Conservation (phyloP, 768 basidiomycete species). For the Boletus sp. region DNA sequence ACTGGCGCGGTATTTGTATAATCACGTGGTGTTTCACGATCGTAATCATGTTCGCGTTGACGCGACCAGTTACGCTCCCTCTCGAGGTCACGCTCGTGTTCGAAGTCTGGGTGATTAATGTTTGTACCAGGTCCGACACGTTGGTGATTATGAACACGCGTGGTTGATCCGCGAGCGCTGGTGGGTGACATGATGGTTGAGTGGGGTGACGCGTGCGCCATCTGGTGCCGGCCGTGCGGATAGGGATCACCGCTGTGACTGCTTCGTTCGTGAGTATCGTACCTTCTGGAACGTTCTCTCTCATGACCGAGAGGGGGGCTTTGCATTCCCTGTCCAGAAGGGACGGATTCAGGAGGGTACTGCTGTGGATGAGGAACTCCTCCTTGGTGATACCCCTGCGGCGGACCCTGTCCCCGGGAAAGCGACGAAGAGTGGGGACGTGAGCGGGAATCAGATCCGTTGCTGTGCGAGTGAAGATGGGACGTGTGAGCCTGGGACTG, state of each 20-base stretch:
- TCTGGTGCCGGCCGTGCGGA: constrained; percentile 31
- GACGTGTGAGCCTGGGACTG: constrained; percentile 41
- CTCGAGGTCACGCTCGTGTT: constrained; percentile 45
- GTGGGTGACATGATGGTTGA: constrained; percentile 36
- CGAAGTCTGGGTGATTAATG: constrained; percentile 41
- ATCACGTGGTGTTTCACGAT: constrained; percentile 36
- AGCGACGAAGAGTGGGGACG: constrained; percentile 52
- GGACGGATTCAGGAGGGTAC: constrained; percentile 44
- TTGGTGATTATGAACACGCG: constrained; percentile 62
- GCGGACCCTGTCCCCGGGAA: constrained; percentile 43
- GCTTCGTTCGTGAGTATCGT: constrained; percentile 44
- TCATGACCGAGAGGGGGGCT: constrained; percentile 50
- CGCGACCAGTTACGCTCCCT: constrained; percentile 41
- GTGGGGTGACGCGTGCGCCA: constrained; percentile 33
- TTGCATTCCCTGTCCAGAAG: constrained; percentile 46
- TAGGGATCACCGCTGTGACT: constrained; percentile 35
- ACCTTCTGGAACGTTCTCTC: constrained; percentile 45
- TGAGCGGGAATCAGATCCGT: constrained; percentile 44
- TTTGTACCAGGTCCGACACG: constrained; percentile 62
- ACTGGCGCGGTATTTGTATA: constrained; percentile 24
- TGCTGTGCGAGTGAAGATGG: constrained; percentile 41
- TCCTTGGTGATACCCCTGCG: constrained; percentile 34
- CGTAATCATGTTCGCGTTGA: constrained; percentile 43
- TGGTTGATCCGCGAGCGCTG: constrained; percentile 33
- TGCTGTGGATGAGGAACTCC: constrained; percentile 45